Percentiles rank a stretch among this genome's conserved stretches.
These are phyloP conservation scores for Penicillium silybi DNA, from an alignment of 495 filamentous ascomycete species.

Conservation along the genomic window DNA sequence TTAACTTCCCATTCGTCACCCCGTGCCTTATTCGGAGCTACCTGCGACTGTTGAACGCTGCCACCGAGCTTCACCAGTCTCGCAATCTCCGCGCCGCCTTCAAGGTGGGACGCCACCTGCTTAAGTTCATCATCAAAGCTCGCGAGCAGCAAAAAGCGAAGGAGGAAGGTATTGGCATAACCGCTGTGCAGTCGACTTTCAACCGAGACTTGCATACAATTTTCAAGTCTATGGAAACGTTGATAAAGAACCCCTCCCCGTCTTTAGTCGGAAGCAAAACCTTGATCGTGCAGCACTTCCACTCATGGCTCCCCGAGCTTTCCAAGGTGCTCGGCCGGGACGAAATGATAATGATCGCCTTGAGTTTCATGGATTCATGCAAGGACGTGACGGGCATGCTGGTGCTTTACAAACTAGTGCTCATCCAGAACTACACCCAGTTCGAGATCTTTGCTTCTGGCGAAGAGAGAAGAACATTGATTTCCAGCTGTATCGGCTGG, in stretches of 20 bases:
- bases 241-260: conserved; percentile 85
- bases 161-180: conserved; percentile 86
- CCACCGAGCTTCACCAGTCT: conserved; percentile 73
- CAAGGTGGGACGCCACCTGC: conserved; percentile 88
- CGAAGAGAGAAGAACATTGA: conserved; percentile 67
- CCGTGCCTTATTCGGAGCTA: conserved; percentile 90
- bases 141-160: conserved; percentile 82
- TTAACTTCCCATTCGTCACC: conserved; percentile 91
- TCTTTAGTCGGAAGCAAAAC: conserved; percentile 91
- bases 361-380: conserved; percentile 92
- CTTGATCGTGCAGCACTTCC: conserved; percentile 92
- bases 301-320: conserved; percentile 91
- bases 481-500: conserved; percentile 83
- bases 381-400: conserved; percentile 84
- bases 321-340: conserved; percentile 68
- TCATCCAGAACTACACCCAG: conserved; percentile 85
- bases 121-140: conserved; percentile 93
- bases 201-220: conserved; percentile 78
- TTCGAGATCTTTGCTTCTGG: conserved; percentile 73
- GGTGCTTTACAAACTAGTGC: conserved; percentile 85
- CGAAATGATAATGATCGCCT: conserved; percentile 87
- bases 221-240: conserved; percentile 79
- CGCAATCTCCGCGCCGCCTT: conserved; percentile 84
- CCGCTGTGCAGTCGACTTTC: conserved; percentile 69
- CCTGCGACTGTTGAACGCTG: conserved; percentile 70